Base-by-base conservation (phyloP, 2,329 filamentous ascomycete species). In the Phaeosphaeria sp. region DNA sequence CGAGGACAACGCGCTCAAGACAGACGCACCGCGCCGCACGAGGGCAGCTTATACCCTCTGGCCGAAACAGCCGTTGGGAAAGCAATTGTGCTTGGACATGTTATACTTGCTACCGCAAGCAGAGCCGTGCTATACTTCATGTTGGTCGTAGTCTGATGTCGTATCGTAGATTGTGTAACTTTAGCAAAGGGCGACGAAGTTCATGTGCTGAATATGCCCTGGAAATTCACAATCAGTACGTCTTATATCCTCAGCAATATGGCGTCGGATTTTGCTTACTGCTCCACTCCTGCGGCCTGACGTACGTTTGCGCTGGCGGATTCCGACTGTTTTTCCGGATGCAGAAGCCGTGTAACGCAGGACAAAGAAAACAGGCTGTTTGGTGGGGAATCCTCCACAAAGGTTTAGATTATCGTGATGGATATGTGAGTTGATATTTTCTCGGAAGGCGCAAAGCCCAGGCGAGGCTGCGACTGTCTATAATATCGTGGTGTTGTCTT, bases 1-100 rank as follows among this genome's bases (percentile, higher is more conserved):
- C 17, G 23, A 7, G 21, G 9, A 9, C 6, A 17, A 23, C 6
- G 17, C n/a, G 2, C 13, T 1, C 15, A 30, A n/a, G 10, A 9
- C 4, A 21, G 17, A 55, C 59, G 18, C 58, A 65, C 62, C 4
- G 61, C 65, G 18, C 58, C 61, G 47, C 66, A 69, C 23, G 65
- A 60, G 9, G 63, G 63, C 9, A 66, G n/a, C 54, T 79, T 52
- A 75, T 81, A n/a, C 69, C 87, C 41, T 84, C 84, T 39, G 22
- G 43, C 20, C 9, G 11, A 39, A 4, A 27, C 5, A 6, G 20
- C 13, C 13, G 43, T 13, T 13, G 51, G 51, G 13, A 47, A 30
- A 13, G 43, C 22, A 9, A 48, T 25, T 82, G 83, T 27, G 81
- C 86, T 64, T 80, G 81, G 54, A 18, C 15, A 46, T 21, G 55